Evolutionary conservation across 345 rosid genomes (phyloP), one percentile per base, ranked within the genome.

Genomic region (Lepidium africanum): DNA sequence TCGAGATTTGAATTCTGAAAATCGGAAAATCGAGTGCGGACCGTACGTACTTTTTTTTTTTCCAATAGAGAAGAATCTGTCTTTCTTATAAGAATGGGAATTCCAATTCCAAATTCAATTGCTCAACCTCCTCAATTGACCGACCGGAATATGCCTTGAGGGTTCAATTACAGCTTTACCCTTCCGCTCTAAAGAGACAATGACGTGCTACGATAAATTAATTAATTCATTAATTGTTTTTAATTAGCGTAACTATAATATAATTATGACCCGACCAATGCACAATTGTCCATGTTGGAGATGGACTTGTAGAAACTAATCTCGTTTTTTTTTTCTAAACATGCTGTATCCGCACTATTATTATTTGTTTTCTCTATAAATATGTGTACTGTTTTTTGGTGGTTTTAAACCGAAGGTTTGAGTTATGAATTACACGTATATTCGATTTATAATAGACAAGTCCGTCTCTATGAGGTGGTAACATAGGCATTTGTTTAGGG

Each of bases 81-180:
- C 4, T 14, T 27, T 30, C 33, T 30, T 30, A 6, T 30, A 1
- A 30, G 0, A 30, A 30, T 30, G 1, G 33, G 33, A 30, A 30
- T 30, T 30, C 33, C 33, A 6, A 10, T 40, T 17, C 21, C 19
- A 50, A 61, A 10, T 2, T 15, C 14, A 25, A 53, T 65, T 11
- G 42, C 63, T 54, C 36, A 46, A 42, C 67, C 43, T 71, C 61
- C 5, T 71, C 47, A 36, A 62, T 64, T 25, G 58, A 72, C 76
- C 70, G 76, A 63, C 76, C 76, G 69, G 76, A 63, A 72, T 65
- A 72, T 55, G 70, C 76, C 69, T 45, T 2, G 36, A 52, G 2
- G 5, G 0, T 0, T 0, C 3, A 55, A 37, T 63, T 57, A 54
- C 76, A 2, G 0, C 0, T 46, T 16, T 55, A 47, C 70, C 70